phyloP scores from a whole-genome alignment of 768 basidiomycete species.

The Leccinellum luteum region DNA sequence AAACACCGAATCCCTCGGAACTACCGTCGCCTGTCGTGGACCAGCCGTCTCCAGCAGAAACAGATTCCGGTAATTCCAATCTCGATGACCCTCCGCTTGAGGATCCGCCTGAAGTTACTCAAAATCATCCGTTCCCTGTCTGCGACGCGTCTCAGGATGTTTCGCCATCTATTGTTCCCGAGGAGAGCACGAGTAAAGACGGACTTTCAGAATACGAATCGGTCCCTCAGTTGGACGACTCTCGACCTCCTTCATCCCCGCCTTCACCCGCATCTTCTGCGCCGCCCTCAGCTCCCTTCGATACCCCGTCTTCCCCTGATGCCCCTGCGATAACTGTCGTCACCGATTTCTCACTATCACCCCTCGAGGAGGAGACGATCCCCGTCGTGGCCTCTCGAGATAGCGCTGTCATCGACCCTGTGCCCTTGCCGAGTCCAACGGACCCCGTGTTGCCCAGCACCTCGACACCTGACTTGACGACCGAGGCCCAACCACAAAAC shows the following conservation, averaged over 20 bases:
- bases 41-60: background rate
- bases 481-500: slow-evolving; percentile 3
- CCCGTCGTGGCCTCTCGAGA: background rate
- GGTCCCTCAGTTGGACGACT: slow-evolving; percentile 12
- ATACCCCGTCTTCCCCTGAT: background rate
- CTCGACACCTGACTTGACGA: slow-evolving; percentile 7
- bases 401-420: background rate
- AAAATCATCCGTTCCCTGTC: background rate
- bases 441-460: slow-evolving; percentile 2
- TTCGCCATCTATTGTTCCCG: background rate
- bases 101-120: background rate
- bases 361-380: slow-evolving; percentile 1
- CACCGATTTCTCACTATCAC: background rate
- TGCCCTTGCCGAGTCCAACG: slow-evolving; percentile 3
- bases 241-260: slow-evolving; percentile 6
- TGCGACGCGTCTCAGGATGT: slow-evolving; percentile 2
- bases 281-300: background rate
- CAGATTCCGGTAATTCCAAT: background rate
- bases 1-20: slow-evolving; percentile 5
- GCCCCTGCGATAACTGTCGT: background rate
- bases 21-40: background rate
- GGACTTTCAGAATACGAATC: slow-evolving; percentile 14
- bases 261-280: background rate
- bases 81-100: background rate
- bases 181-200: slow-evolving; percentile 5